Evolutionary conservation across 78 protist species (phyloP).

Genomic region (Fonticula alba): DNA sequence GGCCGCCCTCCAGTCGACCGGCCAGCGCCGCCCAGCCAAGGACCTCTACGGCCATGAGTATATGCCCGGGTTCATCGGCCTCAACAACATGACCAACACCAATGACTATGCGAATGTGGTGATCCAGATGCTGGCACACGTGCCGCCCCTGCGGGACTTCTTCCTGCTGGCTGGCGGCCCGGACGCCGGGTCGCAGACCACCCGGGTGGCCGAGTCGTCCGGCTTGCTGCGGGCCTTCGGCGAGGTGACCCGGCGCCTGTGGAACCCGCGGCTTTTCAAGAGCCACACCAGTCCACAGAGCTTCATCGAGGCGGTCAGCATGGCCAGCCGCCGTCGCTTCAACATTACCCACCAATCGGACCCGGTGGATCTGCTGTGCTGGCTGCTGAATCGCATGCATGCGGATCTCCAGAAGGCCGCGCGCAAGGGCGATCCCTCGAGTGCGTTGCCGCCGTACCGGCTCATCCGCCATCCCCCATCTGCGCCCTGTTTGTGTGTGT

Average conservation of each 20-base stretch:
- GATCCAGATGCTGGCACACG: conserved; percentile 59
- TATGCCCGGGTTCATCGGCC: conserved; percentile 66
- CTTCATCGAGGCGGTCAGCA: conserved; percentile 37
- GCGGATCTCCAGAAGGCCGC: not conserved
- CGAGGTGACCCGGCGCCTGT: conserved; percentile 61
- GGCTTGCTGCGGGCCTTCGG: conserved; percentile 31
- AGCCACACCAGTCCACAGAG: conserved; percentile 73
- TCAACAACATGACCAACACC: conserved; percentile 73
- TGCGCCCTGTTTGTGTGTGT: too few relatives aligned
- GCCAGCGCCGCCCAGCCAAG: not conserved
- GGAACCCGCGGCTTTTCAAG: conserved; percentile 68
- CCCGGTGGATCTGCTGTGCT: conserved; percentile 55
- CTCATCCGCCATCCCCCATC: too few relatives aligned
- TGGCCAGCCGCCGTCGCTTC: conserved; percentile 23
- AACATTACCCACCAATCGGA: conserved; percentile 34
- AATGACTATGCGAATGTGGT: conserved; percentile 73
- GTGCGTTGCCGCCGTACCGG: too few relatives aligned
- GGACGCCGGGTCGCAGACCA: not conserved
- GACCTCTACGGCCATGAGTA: conserved; percentile 38
- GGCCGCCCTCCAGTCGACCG: conserved; percentile 11
- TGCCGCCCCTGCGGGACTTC: conserved; percentile 54
- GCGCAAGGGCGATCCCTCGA: too few relatives aligned
- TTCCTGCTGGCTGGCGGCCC: conserved; percentile 28
- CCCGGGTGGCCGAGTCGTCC: conserved; percentile 11
- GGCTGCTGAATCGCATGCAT: conserved; percentile 54